Base-by-base conservation (phyloP, 768 basidiomycete species). In the Myochromella boudieri region DNA sequence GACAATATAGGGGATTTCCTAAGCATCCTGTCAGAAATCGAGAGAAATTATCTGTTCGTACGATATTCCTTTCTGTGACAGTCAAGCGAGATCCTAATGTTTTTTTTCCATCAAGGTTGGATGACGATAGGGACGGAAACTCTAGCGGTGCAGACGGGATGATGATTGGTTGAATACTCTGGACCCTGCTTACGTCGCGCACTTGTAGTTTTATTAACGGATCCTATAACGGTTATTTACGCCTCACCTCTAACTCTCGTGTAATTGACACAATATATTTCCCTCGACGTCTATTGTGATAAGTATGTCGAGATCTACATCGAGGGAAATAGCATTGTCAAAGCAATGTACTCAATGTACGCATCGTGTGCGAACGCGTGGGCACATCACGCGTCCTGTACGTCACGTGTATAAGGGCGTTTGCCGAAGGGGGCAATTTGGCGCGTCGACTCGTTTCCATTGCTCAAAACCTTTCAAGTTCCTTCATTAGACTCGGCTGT, bases 1-100 rank as follows among this genome's bases (percentile, higher is more conserved):
- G 41, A 43, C 21, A 31, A 37, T 58, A 9, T 57, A 92, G 91
- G 89, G 89, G 92, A 95, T 70, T 95, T 95, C 68, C 69, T 95
- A 21, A 90, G 86, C 42, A 93, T 95, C 54, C 66, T 95, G 34
- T 90, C 86, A 28, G 93, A 95, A 69, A 93, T 95, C 56, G 93
- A 95, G 60, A 75, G 87, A 52, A 90, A 94, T 66, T 95, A 95
- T 73, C 67, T 90, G 85, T 87, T 56, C 60, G 80, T 77, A 38
- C 26, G 31, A 34, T 52, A 22, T 14, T 26, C 31, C 44, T 18
- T 53, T 42, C 22, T 5, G 32, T 39, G 20, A 42, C 8, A 27
- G 46, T 18, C 47, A 28, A 34, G 6, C 46, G 15, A 44, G 28
- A 45, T 47, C 17, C 49, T 59, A 53, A 48, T 41, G 26, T 17